Evolutionary conservation across 768 basidiomycete species (phyloP).

Genomic region (Phylloporus arenicola): DNA sequence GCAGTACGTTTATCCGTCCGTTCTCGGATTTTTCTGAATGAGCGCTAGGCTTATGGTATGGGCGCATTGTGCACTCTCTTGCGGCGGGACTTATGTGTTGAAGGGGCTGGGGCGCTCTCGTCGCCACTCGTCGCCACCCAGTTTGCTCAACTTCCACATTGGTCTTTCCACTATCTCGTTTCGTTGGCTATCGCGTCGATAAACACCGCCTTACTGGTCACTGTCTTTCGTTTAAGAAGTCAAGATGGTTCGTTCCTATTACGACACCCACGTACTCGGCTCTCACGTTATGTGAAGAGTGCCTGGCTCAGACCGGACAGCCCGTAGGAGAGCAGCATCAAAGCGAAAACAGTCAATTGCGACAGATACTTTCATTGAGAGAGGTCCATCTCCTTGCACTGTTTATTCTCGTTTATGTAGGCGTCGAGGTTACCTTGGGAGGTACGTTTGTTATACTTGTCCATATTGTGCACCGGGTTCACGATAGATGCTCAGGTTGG

Average conservation of each 20-base stretch:
- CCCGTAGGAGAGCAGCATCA: conserved; percentile 32
- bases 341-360: conserved; percentile 35
- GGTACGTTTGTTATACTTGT: conserved; percentile 21
- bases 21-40: conserved; percentile 15
- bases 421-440: conserved; percentile 53
- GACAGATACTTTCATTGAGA: conserved; percentile 47
- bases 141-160: conserved; percentile 57
- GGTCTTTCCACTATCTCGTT: conserved; percentile 76
- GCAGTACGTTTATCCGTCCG: conserved; percentile 31
- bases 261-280: background rate
- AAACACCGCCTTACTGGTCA: conserved; percentile 48
- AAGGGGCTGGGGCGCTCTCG: conserved; percentile 60
- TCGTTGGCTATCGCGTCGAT: conserved; percentile 62
- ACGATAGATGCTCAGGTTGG: conserved; percentile 45
- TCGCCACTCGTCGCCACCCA: conserved; percentile 79
- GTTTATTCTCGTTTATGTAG: conserved; percentile 64
- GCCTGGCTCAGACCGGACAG: conserved; percentile 50
- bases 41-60: conserved; percentile 31
- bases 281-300: conserved; percentile 36
- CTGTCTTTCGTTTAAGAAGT: conserved; percentile 61
- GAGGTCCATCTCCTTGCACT: conserved; percentile 59
- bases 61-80: background rate
- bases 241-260: conserved; percentile 54
- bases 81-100: conserved; percentile 2
- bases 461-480: background rate